phyloP scores from a whole-genome alignment of 345 rosid species.

The Schrenkiella parvula region DNA sequence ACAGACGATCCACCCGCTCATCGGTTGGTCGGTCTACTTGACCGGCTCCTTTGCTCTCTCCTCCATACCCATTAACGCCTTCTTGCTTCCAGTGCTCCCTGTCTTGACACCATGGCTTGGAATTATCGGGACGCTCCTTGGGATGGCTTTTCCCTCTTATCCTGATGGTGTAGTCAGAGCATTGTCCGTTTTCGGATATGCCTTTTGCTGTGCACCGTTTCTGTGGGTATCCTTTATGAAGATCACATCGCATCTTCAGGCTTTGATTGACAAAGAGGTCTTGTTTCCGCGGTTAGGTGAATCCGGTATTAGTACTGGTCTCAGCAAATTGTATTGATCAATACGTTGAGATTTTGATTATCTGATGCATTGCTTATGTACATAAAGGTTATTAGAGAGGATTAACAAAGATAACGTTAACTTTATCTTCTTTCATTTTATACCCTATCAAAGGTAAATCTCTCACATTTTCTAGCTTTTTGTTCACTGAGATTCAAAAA shows the following conservation, averaged over 20 bases:
- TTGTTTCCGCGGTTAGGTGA: conserved; percentile 67
- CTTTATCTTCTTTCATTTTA: neutral
- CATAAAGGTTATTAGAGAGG: conserved; percentile 11
- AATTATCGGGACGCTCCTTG: conserved; percentile 63
- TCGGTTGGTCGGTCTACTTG: conserved; percentile 82
- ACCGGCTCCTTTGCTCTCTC: conserved; percentile 63
- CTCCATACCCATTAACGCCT: conserved; percentile 55
- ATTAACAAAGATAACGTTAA: neutral
- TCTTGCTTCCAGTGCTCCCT: conserved; percentile 55
- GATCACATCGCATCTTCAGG: conserved; percentile 60
- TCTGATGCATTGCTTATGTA: neutral
- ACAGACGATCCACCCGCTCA: conserved; percentile 69
- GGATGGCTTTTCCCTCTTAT: conserved; percentile 84
- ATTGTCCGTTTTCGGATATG: conserved; percentile 62
- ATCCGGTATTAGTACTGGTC: conserved; percentile 29
- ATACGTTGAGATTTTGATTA: neutral
- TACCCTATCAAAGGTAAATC: neutral
- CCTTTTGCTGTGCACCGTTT: conserved; percentile 74
- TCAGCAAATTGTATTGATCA: conserved; percentile 48
- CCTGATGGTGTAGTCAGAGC: conserved; percentile 65
- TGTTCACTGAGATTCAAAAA: neutral
- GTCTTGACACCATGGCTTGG: conserved; percentile 64
- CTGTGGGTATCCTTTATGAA: conserved; percentile 53
- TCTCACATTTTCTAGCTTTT: neutral
- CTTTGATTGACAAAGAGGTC: conserved; percentile 66